These are phyloP conservation scores for Lupinus albus DNA, from an alignment of 306 rosid species.

Conservation along the genomic window DNA sequence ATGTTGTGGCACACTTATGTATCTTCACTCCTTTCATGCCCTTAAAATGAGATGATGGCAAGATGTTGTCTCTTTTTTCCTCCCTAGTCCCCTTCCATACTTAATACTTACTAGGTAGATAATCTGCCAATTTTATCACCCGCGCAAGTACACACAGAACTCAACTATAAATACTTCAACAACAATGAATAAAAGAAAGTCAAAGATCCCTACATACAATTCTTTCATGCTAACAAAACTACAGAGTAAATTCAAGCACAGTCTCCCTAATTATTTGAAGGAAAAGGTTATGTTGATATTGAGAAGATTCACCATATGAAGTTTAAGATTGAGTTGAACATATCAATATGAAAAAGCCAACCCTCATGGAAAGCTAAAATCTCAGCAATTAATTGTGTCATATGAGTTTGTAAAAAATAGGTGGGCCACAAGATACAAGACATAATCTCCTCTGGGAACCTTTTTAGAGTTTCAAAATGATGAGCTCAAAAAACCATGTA, in stretches of 20 bases:
- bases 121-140: neutral
- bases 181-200: neutral
- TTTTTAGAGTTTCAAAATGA: neutral
- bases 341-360: neutral
- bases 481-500: neutral
- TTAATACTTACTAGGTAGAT: neutral
- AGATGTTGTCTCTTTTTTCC: neutral
- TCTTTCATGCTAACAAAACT: neutral
- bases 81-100: neutral
- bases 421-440: neutral
- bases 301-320: neutral
- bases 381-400: conserved; percentile 3
- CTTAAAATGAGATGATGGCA: neutral
- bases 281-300: neutral
- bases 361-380: neutral
- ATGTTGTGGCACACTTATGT: too few relatives aligned
- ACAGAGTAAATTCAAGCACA: neutral
- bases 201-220: neutral
- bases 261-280: neutral
- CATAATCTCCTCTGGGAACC: neutral
- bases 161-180: neutral
- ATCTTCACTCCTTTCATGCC: too few relatives aligned
- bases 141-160: neutral
- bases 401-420: neutral
- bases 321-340: neutral